Percentiles rank a stretch among this genome's conserved stretches.
Conservation (phyloP, 2,329 filamentous ascomycete species). For the Pestalotiopsis sp. region DNA sequence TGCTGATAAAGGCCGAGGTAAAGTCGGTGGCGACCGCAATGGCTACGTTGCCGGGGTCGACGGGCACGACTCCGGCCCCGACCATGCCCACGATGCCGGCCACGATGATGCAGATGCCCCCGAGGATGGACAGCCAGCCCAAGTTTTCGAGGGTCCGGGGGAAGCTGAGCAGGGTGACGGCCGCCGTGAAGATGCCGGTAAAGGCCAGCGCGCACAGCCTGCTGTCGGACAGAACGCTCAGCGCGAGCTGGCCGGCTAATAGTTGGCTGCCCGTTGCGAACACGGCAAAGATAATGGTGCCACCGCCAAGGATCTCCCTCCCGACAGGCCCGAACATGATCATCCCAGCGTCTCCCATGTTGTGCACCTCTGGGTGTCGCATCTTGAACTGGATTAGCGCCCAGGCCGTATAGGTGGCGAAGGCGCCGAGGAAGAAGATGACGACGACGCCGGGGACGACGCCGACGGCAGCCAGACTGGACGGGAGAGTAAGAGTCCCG, state of each 20-base stretch:
- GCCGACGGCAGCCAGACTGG: constrained; percentile 52
- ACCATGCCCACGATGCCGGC: constrained; percentile 54
- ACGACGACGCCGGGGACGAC: constrained; percentile 54
- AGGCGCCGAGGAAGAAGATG: constrained; percentile 51
- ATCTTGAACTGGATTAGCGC: constrained; percentile 56
- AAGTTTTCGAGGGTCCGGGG: constrained; percentile 53
- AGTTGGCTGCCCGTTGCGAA: constrained; percentile 53
- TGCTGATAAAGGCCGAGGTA: constrained; percentile 45
- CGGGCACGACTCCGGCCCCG: constrained; percentile 46
- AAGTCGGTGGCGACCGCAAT: constrained; percentile 40
- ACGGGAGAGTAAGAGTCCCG: constrained; percentile 56
- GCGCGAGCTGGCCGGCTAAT: constrained; percentile 52
- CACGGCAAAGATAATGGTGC: constrained; percentile 54
- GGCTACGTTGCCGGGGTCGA: constrained; percentile 37
- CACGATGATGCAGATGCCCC: constrained; percentile 48
- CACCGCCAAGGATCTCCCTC: constrained; percentile 49
- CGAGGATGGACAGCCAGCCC: constrained; percentile 46
- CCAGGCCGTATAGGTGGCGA: constrained; percentile 53
- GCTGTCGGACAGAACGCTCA: constrained; percentile 45
- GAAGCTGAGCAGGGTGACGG: constrained; percentile 47
- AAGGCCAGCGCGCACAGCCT: constrained; percentile 52
- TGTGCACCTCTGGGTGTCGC: constrained; percentile 56
- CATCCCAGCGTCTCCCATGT: constrained; percentile 57
- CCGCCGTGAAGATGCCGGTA: constrained; percentile 51
- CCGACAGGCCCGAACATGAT: constrained; percentile 56